phyloP scores from a whole-genome alignment of 306 rosid species.

The Vigna mungo region DNA sequence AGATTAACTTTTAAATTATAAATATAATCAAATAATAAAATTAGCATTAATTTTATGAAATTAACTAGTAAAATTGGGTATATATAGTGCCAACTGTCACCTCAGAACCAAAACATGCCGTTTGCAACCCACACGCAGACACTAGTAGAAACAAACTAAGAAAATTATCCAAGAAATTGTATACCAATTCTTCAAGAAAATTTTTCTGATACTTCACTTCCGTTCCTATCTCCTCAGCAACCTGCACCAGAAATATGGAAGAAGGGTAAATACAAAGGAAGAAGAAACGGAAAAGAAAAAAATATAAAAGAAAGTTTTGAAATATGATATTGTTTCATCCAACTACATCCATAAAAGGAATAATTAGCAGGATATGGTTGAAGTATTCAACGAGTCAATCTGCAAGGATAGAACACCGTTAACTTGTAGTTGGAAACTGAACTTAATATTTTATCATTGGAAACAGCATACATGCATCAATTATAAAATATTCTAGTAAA shows the following conservation, averaged over 20 bases:
- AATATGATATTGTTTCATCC: constrained; percentile 25
- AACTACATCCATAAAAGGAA: constrained; percentile 19
- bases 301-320: constrained; percentile 10
- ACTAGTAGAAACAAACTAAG: neutral
- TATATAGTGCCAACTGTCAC: neutral
- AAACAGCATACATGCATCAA: constrained; percentile 4
- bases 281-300: neutral
- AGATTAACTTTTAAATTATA: neutral
- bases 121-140: neutral
- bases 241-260: constrained; percentile 56
- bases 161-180: constrained; percentile 16
- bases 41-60: neutral
- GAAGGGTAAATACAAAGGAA: constrained; percentile 29
- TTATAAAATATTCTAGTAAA: constrained; percentile 6
- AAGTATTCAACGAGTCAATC: constrained; percentile 31
- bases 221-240: constrained; percentile 83
- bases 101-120: neutral
- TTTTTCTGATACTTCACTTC: constrained; percentile 79
- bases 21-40: constrained; percentile 5
- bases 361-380: neutral
- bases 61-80: neutral
- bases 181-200: constrained; percentile 86
- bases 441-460: neutral
- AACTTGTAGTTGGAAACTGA: neutral
- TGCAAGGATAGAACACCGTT: neutral